Conservation (phyloP, 192 early-diverging fungal genomes). For the Coemansia javaensis region DNA sequence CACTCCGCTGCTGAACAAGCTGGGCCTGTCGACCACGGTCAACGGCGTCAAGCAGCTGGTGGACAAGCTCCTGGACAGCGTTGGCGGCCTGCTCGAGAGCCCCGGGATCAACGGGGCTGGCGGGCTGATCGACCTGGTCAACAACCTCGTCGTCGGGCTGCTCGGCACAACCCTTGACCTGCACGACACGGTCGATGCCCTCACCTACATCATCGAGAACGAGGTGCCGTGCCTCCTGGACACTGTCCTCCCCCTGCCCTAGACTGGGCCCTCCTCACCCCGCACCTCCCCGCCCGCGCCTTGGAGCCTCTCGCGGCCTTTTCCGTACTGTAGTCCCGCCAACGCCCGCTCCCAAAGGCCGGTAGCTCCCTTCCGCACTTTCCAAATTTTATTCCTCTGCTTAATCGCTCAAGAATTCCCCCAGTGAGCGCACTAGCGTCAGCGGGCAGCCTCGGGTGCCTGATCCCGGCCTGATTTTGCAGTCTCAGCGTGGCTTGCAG, state of each 20-base stretch:
- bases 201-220: slow-evolving; percentile 34
- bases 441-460: too few species aligned
- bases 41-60: slow-evolving; percentile 45
- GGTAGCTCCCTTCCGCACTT: too few species aligned
- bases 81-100: slow-evolving; percentile 35
- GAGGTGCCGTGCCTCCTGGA: slow-evolving; percentile 44
- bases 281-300: not conserved
- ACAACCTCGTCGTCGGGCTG: slow-evolving; percentile 41
- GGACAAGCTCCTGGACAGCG: slow-evolving; percentile 25
- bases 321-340: slow-evolving; percentile 8
- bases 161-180: slow-evolving; percentile 32
- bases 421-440: too few species aligned
- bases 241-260: slow-evolving; percentile 40
- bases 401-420: too few species aligned
- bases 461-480: too few species aligned
- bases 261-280: slow-evolving; percentile 2
- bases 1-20: slow-evolving; percentile 36
- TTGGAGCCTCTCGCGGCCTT: not conserved
- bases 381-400: too few species aligned
- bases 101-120: slow-evolving; percentile 18
- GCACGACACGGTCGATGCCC: slow-evolving; percentile 30
- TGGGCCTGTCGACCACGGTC: slow-evolving; percentile 26
- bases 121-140: slow-evolving; percentile 36
- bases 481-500: too few species aligned
- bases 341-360: too few species aligned